Evolutionary conservation across 2,329 filamentous ascomycete species (phyloP).

Genomic region (Monosporascus cannonballus): DNA sequence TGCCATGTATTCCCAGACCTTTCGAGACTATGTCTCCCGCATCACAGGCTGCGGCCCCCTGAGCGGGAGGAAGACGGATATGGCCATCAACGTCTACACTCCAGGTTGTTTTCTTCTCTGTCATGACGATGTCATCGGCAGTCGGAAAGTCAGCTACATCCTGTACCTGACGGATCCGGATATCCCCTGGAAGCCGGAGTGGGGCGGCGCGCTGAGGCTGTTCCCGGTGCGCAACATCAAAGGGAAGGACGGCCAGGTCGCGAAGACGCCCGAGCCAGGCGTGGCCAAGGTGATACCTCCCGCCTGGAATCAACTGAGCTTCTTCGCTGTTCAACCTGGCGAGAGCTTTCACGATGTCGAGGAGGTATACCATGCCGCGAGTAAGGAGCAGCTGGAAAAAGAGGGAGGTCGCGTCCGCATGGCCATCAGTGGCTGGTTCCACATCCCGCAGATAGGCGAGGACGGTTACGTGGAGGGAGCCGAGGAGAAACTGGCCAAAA

Average conservation of each 20-base stretch:
- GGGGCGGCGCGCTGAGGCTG: constrained; percentile 86
- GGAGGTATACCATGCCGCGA: constrained; percentile 77
- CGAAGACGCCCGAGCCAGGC: constrained; percentile 75
- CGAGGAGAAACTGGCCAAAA: constrained; percentile 81
- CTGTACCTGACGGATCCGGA: constrained; percentile 93
- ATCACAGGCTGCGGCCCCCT: constrained; percentile 83
- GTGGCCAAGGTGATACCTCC: constrained; percentile 80
- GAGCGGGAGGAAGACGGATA: constrained; percentile 92
- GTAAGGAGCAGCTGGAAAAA: constrained; percentile 53
- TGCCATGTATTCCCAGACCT: constrained; percentile 83
- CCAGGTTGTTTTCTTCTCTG: constrained; percentile 93
- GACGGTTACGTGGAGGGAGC: constrained; percentile 84
- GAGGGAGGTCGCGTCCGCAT: constrained; percentile 79
- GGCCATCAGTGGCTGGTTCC: constrained; percentile 98
- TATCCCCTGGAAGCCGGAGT: constrained; percentile 79
- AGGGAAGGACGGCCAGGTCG: constrained; percentile 64
- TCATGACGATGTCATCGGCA: constrained; percentile 99
- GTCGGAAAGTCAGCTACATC: constrained; percentile 91
- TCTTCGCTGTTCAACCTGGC: constrained; percentile 97
- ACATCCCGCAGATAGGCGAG: constrained; percentile 92
- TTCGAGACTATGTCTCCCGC: constrained; percentile 80
- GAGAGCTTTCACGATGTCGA: constrained; percentile 99
- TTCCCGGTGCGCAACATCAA: constrained; percentile 65
- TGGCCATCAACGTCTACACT: constrained; percentile 98
- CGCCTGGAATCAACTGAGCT: constrained; percentile 94